Evolutionary conservation across 1,139 yeast species (phyloP).

Genomic region (Pichia cactophila): DNA sequence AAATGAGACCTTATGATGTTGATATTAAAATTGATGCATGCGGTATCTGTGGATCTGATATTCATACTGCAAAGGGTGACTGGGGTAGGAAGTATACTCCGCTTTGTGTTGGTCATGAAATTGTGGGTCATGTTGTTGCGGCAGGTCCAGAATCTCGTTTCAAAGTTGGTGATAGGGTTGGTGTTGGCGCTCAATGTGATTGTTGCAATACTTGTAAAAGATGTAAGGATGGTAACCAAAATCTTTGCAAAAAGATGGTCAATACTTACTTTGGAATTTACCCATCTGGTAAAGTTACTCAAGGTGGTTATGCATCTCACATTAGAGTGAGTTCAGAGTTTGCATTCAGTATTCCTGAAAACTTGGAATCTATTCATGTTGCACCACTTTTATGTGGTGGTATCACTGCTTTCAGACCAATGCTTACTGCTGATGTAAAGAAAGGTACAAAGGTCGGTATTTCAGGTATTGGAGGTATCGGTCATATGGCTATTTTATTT

Average conservation of each 20-base stretch:
- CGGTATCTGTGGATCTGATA: slow-evolving; percentile 56
- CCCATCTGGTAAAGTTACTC: slow-evolving; percentile 32
- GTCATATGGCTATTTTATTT: slow-evolving; percentile 49
- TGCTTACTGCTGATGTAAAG: slow-evolving; percentile 34
- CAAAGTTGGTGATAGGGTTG: slow-evolving; percentile 52
- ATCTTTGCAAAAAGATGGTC: slow-evolving; percentile 35
- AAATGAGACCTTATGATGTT: slow-evolving; percentile 44
- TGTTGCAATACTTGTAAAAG: slow-evolving; percentile 41
- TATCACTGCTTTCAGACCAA: slow-evolving; percentile 51
- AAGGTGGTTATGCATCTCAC: slow-evolving; percentile 58
- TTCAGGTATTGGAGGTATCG: slow-evolving; percentile 53
- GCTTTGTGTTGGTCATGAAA: slow-evolving; percentile 39
- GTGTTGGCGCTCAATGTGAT: slow-evolving; percentile 49
- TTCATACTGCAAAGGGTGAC: slow-evolving; percentile 34
- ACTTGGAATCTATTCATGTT: slow-evolving; percentile 36
- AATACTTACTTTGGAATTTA: slow-evolving; percentile 40
- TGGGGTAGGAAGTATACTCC: slow-evolving; percentile 30
- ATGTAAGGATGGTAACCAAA: slow-evolving; percentile 39
- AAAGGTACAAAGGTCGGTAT: slow-evolving; percentile 40
- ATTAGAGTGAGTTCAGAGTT: slow-evolving; percentile 43
- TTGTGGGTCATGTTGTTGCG: slow-evolving; percentile 34
- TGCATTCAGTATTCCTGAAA: slow-evolving; percentile 49
- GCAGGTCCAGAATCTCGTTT: slow-evolving; percentile 37
- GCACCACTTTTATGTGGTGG: slow-evolving; percentile 66
- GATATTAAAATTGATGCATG: slow-evolving; percentile 43